Base-by-base conservation (phyloP, 495 filamentous ascomycete species). In the Thozetella sp. region DNA sequence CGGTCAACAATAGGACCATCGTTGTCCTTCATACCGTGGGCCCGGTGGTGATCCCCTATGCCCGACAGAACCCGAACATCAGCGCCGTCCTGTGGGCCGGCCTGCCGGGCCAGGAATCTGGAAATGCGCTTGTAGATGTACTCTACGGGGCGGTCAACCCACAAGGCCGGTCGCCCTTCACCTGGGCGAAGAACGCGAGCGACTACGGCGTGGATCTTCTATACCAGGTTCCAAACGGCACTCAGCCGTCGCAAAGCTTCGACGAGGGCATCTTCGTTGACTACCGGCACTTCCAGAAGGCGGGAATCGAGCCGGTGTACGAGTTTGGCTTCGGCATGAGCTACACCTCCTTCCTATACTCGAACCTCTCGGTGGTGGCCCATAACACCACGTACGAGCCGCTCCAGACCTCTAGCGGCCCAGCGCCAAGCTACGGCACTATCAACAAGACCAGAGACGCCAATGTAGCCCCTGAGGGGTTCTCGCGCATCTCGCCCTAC, bases 21-120 rank as follows among this genome's bases (percentile, higher is more conserved):
- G 82, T 87, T 1, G 73, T 87, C 4, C 76, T 83, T 0, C 81
- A 87, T 60, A 82, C 79, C 11, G 75, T 77, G 26, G 84, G 84
- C 1, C 73, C 82, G 30, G 73, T 83, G 2, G 60, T 81, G 3
- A 68, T 81, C 4, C 73, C 81, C 25, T 67, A 76, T 1, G 76
- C 76, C 51, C 72, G 77, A 11, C 67, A 73, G n/a, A 67, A 87
- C 57, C 80, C 81, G 0, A 88, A 88, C 65, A 80, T 89, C 11
- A 84, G 78, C 2, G 83, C 82, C 9, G 80, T 87, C 24, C 60
- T 88, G 4, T 79, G 76, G 63, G 81, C 79, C 0, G 80, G 81
- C 27, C 77, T 83, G 1, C 83, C 83, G 0, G 84, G 79, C 2
- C 76, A 88, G 54, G 83, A 88, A 55, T 78, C 77, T 3, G 84